Base-by-base conservation (phyloP, 306 rosid genomes). In the Lathyrus aphaca region DNA sequence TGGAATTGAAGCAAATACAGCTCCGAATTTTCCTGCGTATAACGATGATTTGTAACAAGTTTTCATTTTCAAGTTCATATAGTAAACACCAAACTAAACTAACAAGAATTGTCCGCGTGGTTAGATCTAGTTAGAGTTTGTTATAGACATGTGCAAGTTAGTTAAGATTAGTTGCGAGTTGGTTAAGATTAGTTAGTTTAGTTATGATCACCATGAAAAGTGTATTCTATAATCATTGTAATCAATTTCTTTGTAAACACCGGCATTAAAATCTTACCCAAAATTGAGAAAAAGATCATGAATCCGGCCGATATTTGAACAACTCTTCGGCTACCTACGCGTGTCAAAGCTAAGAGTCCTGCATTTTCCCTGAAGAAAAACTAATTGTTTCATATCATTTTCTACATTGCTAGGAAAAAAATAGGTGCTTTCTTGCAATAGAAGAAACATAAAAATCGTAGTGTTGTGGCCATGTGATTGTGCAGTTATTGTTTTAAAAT, bases 221-320 rank as follows among this genome's bases (percentile, higher is more conserved):
- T 32, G 8, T 32, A 35, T 6, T 35, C n/a, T n/a, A n/a, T n/a
- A n/a, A n/a, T n/a, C n/a, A n/a, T n/a, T n/a, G n/a, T n/a, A n/a
- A n/a, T n/a, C n/a, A n/a, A n/a, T n/a, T n/a, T n/a, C n/a, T n/a
- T n/a, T n/a, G n/a, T n/a, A n/a, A n/a, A n/a, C n/a, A n/a, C n/a
- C n/a, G n/a, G n/a, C n/a, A n/a, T n/a, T n/a, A n/a, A n/a, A n/a
- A n/a, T n/a, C 71, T 45, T 77, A 85, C 98, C 98, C 11, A 93
- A 97, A 55, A 93, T 84, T 71, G 98, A 93, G 74, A 93, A 93
- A 84, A 93, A 93, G 48, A 93, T 90, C 98, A 93, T 93, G 87
- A 93, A 93, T 67, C 90, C 87, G 11, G 98, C 90, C 16, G 98
- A 88, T 69, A 93, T 93, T 77, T 93, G 98, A 56, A 87, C 98